Evolutionary conservation across 2,329 filamentous ascomycete species (phyloP).

Genomic region (Claviceps monticola): DNA sequence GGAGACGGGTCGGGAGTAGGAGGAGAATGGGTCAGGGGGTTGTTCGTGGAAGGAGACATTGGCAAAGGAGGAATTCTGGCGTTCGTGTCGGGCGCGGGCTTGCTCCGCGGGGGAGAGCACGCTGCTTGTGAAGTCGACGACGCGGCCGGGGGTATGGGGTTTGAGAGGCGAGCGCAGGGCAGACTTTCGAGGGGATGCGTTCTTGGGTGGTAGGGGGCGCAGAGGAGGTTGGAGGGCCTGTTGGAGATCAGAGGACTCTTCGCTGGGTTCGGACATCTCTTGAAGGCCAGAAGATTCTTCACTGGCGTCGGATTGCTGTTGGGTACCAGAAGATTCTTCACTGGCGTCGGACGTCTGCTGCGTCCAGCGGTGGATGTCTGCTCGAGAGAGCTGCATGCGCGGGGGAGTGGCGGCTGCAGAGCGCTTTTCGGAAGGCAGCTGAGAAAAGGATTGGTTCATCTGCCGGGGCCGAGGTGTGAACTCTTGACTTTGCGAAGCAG

Average conservation of each 20-base stretch:
- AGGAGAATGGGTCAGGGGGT: not conserved
- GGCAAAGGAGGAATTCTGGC: constrained; percentile 13
- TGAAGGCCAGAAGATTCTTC: constrained; percentile 8
- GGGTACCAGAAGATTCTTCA: constrained; percentile 23
- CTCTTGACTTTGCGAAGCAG: constrained; percentile 32
- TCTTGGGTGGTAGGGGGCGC: constrained; percentile 34
- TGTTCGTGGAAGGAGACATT: constrained; percentile 1
- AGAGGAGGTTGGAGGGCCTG: constrained; percentile 18
- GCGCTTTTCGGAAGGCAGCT: constrained; percentile 14
- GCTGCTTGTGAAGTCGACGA: constrained; percentile 43
- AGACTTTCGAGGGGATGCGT: constrained; percentile 43
- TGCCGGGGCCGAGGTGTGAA: constrained; percentile 31
- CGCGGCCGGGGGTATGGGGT: constrained; percentile 41
- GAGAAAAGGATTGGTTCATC: constrained; percentile 25
- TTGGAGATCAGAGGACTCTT: constrained; percentile 22
- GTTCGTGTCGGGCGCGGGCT: constrained; percentile 19
- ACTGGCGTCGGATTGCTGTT: not conserved
- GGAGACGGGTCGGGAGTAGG: not conserved
- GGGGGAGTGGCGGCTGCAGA: constrained; percentile 21
- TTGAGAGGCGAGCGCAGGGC: constrained; percentile 43
- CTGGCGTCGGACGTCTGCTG: constrained; percentile 24
- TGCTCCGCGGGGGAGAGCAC: constrained; percentile 32
- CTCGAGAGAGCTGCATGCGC: constrained; percentile 27
- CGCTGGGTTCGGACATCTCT: constrained; percentile 23
- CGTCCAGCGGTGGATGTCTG: constrained; percentile 28